Evolutionary conservation across 2,329 filamentous ascomycete genomes (phyloP), one percentile per base, ranked within the genome.

Genomic region (Aureobasidium mangrovei): DNA sequence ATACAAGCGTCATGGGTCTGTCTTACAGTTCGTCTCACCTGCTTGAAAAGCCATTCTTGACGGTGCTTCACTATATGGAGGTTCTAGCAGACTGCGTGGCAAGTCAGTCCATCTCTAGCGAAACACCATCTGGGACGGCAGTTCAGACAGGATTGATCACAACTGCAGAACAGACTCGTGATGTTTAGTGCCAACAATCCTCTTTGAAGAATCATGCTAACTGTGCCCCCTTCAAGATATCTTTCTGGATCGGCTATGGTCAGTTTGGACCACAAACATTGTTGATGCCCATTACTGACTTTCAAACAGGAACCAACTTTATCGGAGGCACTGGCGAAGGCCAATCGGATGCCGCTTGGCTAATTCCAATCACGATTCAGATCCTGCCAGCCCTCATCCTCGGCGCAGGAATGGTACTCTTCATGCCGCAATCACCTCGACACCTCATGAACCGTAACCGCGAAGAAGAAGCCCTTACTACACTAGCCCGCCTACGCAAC

Each of bases 371-470:
- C 48, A 83, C 79, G 60, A 73, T 89, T 0, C 86, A 90, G 61
- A 73, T 88, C 3, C 73, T 75, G 0, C 85, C 85, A 0, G 84
- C 83, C 0, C 61, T 81, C 2, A 61, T 87, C 3, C 76, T 90
- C 1, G 79, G 84, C 43, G 60, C 77, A 10, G 85, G 85, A 28
- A 88, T 88, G 78, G 62, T 84, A n/a, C 6, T 60, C 12, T 88
- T 87, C 70, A 88, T 90, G 84, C 86, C 86, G 0, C 88, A 85
- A 67, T 86, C 82, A 0, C 86, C 86, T 0, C 78, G 87, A 59
- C 89, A 85, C 84, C 75, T 91, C 2, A 71, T 86, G 18, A 82
- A 88, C 65, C 81, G 85, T 60, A 74, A 72, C 56, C 81, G 84
- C 31, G 85, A 88, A 61, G 75, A 76, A 0, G 85, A 90, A 64